Base-by-base conservation (phyloP, 805 yeast species). In the Barnettozyma sucrosica region DNA sequence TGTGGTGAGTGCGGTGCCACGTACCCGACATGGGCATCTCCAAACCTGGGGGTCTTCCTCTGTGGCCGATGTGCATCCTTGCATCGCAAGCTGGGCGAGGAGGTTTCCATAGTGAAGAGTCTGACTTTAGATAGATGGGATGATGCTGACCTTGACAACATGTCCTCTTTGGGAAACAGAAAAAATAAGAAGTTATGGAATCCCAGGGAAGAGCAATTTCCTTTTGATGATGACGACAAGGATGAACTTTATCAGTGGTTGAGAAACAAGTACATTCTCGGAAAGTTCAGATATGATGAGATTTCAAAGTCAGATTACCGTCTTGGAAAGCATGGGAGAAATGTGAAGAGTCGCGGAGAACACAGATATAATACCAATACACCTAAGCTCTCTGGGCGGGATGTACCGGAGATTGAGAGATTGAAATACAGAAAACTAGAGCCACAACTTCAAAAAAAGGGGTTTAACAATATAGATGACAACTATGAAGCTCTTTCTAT, bases 51-150 rank as follows among this genome's bases (percentile, higher is more conserved):
- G 24, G 67, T 86, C 5, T 81, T 88, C 50, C 68, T 88, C 16
- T 88, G 96, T 68, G 93, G 93, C 14, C 70, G 93, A 54, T 88
- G 96, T 72, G 92, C 95, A 8, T 79, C 87, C 4, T 73, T 81
- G 30, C 96, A 88, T 64, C 71, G 88, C 51, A 76, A 76, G 47
- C 69, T 86, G 38, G 86, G 89, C 0, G 56, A 71, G 2, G 80
- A 79, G 36, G 65, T 82, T 11, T 81, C 90, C 5, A 66, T 70
- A 44, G 87, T 86, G 7, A 85, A 85, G 57, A 83, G 90, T 0
- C 67, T 88, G 46, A 80, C 89, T 5, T 69, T 84, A 61, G 96
- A 88, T 55, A 65, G 69, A 4, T 88, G 96, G 96, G 55, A 72
- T 1, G 62, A 62, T 5, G 69, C 69, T 7, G 88, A 88, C 58